phyloP scores from a whole-genome alignment of 2,329 filamentous ascomycete species.

The Colletotrichum lupini region DNA sequence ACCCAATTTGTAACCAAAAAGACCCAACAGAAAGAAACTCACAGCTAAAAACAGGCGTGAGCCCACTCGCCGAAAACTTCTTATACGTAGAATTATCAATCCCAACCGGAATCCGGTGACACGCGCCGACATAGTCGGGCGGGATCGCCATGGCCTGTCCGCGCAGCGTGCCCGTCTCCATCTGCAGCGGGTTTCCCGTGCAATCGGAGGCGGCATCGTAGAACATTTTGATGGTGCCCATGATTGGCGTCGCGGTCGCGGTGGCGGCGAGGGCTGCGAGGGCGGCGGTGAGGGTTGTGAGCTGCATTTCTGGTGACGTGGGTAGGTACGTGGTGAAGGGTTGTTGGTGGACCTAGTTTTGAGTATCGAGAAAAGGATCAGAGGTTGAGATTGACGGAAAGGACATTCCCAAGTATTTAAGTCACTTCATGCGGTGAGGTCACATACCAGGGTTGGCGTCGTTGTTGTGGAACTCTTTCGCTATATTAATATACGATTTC shows the following conservation, averaged over 20 bases:
- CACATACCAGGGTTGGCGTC: neutral
- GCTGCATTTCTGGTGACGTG: constrained; percentile 1
- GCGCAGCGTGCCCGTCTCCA: neutral
- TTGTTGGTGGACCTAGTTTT: too few species aligned
- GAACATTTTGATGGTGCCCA: constrained; percentile 30
- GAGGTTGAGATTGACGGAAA: neutral
- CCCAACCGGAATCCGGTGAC: neutral
- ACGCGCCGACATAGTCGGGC: neutral
- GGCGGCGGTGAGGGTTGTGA: constrained; percentile 7
- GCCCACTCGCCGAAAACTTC: constrained; percentile 9
- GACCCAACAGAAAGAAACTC: too few species aligned
- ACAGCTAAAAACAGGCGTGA: neutral
- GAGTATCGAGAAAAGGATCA: neutral
- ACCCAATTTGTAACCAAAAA: too few species aligned
- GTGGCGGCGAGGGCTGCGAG: constrained; percentile 18
- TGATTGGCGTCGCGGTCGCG: constrained; percentile 12
- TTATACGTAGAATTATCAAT: constrained; percentile 17
- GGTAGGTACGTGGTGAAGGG: neutral
- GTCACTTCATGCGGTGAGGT: neutral
- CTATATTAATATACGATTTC: neutral
- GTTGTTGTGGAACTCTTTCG: neutral
- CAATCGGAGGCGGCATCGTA: constrained; percentile 18
- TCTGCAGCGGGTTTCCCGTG: neutral
- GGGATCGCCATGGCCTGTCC: constrained; percentile 10
- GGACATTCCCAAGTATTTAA: neutral